Evolutionary conservation across 2,329 filamentous ascomycete genomes (phyloP), one percentile per base, ranked within the genome.

Genomic region (Aspergillus puulaauensis): DNA sequence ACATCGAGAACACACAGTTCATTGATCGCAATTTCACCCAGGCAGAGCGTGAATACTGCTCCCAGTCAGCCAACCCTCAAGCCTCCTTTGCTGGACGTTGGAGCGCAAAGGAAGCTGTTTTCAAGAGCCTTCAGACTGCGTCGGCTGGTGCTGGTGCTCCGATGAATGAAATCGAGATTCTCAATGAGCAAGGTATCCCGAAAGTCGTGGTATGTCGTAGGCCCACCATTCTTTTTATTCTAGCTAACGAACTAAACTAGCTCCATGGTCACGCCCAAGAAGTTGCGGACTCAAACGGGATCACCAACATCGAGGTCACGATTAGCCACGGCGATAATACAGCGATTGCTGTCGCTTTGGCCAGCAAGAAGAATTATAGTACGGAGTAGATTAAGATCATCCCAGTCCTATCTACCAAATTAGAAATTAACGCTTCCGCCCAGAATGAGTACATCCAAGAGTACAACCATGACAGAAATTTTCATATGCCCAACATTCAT

Each of bases 1-100:
- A 96, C 78, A 90, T 96, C 62, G 86, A 91, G 44, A 98, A 97
- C 68, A 89, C 93, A 39, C 96, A 90, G 0, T 99, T 99, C 71
- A 77, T 99, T 44, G 86, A 93, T 77, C 90, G 95, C 67, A 99
- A 99, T 80, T 99, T 98, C 77, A 98, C 95, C 0, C 76, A 81
- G 14, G 79, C 82, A 44, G 95, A 99, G 79, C 89, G 91, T 66
- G 83, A 84, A 23, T 97, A 98, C 81, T 99, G 95, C 81, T 82
- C 83, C 61, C 86, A 88, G 69, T 87, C 90, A 12, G 79, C 91
- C 3, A 88, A 85, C 72, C 90, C 92, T 1, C 91, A 91, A 71
- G 90, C 93, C 64, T 95, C 91, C 52, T 98, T 96, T 77, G 91
- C 93, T 7, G 61, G 61, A 3, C 61, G 91, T 66, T 99, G 95